Evolutionary conservation across 1,139 yeast species (phyloP), one percentile per base, ranked within the genome.

Genomic region (Debaryomyces nepalensis): DNA sequence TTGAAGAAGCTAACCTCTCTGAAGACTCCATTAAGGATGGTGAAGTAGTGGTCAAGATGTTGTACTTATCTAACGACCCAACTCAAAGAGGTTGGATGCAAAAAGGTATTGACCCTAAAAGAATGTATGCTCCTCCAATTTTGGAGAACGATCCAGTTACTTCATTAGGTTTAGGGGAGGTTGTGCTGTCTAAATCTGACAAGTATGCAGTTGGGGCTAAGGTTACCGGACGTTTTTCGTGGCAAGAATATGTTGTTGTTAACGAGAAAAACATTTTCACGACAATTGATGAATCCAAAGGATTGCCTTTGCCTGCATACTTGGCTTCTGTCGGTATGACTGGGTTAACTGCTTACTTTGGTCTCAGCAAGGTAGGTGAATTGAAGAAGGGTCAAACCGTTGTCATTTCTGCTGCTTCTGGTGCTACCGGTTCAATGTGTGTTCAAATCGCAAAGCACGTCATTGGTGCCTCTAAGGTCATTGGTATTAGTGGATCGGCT

Each of bases 321-420:
- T 58, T 79, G 42, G 73, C 78, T 23, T 66, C 73, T 2, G 63
- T 78, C 22, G 69, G 68, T 2, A 47, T 61, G 48, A 63, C 68
- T 10, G 68, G 68, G 1, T 47, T 63, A 45, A 63, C 68, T 12
- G 68, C 68, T 1, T 62, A 62, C 48, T 57, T 63, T 34, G 67
- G 67, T 1, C 49, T 63, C 37, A 47, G 49, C 24, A 54, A 61
- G 7, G 58, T 64, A 5, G 65, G 61, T 26, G 44, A 55, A 31
- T 47, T 61, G 44, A 55, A 62, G 49, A 49, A 53, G 15, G 51
- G 61, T 10, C 65, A 63, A 39, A 54, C 59, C 16, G 51, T 63
- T 35, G 55, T 63, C 6, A 50, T 63, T n/a, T 61, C 66, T n/a
- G 68, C 65, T 7, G 68, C 68, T 5, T 53, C 60, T 3, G 68